Evolutionary conservation across 176 grass and related monocot genomes (phyloP), one percentile per base, ranked within the genome.

Genomic region (Secale cereale): DNA sequence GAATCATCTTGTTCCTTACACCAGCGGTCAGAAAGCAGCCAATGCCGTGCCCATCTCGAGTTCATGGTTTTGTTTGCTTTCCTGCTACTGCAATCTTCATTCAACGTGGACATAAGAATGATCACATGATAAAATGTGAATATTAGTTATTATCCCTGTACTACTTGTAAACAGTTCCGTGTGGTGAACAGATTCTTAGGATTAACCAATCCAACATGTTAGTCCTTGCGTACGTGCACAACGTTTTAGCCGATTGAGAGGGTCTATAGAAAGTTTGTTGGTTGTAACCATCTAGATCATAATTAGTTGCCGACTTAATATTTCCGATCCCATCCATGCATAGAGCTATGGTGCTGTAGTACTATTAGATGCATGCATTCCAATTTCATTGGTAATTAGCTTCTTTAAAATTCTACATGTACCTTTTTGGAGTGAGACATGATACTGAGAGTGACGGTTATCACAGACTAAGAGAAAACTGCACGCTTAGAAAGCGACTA

Each of bases 61-160:
- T 54, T 12, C 8, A 76, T 76, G 73, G 45, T 54, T 54, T 76
- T 76, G 9, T 11, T 1, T 54, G 27, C 26, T 48, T 52, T 76
- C 28, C 27, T 76, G 27, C 72, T 76, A 31, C 72, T 76, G 73
- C 73, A 76, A 32, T 54, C 16, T 76, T 76, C 54, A 31, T 29
- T 4, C 4, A 46, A 32, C 45, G 29, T 76, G 73, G 26, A 76
- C 73, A 54, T 31, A 76, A 54, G 15, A 4, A 52, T 31, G 45
- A 54, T 76, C 45, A 54, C 19, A 76, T 54, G 17, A 52, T 76
- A 74, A 48, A 9, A 9, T 4, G 43, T 30, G 26, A 75, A 30
- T 52, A n/a, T n/a, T n/a, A 52, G 17, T 75, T 75, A 52, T 11
- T 52, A 75, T 52, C 43, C 19, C 50, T 52, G 72, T 50, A 52